Evolutionary conservation across 106 monocot species (phyloP).

Genomic region (Apostasia shenzhenica): DNA sequence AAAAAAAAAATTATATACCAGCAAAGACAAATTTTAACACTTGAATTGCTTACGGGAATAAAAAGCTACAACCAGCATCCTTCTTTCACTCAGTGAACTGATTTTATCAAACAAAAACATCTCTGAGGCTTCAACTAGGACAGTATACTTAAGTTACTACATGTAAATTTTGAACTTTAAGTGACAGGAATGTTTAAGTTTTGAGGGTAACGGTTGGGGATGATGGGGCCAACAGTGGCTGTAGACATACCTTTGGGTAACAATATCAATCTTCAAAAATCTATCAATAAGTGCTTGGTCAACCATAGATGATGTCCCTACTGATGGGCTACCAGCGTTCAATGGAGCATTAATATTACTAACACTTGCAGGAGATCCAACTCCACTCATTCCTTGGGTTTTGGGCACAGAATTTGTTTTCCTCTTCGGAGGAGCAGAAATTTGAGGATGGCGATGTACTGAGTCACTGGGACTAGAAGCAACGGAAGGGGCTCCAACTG

Average conservation of each 20-base stretch:
- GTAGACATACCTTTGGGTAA: constrained; percentile 51
- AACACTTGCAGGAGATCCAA: constrained; percentile 92
- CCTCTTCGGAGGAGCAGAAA: constrained; percentile 28
- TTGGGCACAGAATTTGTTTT: constrained; percentile 67
- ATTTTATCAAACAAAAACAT: too few species aligned
- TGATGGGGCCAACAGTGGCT: neutral
- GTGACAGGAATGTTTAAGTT: too few species aligned
- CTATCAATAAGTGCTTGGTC: constrained; percentile 68
- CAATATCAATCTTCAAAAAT: constrained; percentile 54
- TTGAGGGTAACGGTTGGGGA: too few species aligned
- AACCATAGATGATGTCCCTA: constrained; percentile 38
- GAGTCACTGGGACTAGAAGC: constrained; percentile 70
- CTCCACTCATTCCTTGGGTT: constrained; percentile 62
- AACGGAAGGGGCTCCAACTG: constrained; percentile 40
- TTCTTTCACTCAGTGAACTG: too few species aligned
- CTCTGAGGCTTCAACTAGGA: too few species aligned
- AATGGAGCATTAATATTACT: constrained; percentile 54
- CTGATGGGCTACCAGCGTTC: constrained; percentile 66
- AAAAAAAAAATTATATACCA: neutral
- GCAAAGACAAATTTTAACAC: too few species aligned
- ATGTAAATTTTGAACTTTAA: too few species aligned
- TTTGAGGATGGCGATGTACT: constrained; percentile 45
- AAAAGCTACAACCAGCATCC: too few species aligned
- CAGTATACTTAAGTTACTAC: too few species aligned
- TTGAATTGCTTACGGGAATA: too few species aligned